Conservation (phyloP, 2,329 filamentous ascomycete genomes). For the Calonectria pseudoturangicola region DNA sequence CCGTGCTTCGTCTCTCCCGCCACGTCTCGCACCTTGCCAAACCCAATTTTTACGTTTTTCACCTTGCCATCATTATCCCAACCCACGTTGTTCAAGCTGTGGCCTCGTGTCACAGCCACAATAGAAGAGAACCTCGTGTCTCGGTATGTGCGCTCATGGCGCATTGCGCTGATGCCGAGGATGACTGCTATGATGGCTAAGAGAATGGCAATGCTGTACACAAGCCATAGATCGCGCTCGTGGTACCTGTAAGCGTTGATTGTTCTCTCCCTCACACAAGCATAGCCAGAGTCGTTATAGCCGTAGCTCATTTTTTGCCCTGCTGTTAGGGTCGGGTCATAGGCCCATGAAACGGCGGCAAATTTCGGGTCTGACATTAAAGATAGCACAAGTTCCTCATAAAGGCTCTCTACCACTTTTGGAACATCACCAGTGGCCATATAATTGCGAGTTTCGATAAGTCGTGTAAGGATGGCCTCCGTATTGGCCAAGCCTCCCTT, state of each 20-base stretch:
- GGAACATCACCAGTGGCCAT: constrained; percentile 40
- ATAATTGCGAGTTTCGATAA: constrained; percentile 48
- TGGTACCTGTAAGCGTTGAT: constrained; percentile 47
- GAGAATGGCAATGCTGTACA: constrained; percentile 48
- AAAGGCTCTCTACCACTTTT: constrained; percentile 43
- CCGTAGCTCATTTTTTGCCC: neutral
- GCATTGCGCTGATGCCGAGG: constrained; percentile 46
- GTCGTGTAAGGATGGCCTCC: constrained; percentile 39
- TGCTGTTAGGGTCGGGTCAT: constrained; percentile 36
- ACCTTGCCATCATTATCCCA: constrained; percentile 44
- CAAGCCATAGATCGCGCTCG: constrained; percentile 41
- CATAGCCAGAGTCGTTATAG: constrained; percentile 28
- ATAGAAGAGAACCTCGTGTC: constrained; percentile 51
- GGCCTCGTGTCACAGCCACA: constrained; percentile 48
- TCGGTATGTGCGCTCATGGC: constrained; percentile 46
- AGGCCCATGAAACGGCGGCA: constrained; percentile 49
- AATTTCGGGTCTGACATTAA: constrained; percentile 51
- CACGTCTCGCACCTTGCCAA: constrained; percentile 44
- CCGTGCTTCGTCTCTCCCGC: neutral
- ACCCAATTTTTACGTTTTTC: constrained; percentile 46
- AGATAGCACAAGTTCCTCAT: constrained; percentile 49
- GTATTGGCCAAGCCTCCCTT: constrained; percentile 31
- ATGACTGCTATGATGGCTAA: constrained; percentile 45
- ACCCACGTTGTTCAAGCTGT: constrained; percentile 44
- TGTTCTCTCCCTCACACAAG: constrained; percentile 41